Evolutionary conservation across 2,329 filamentous ascomycete species (phyloP), one percentile per base, ranked within the genome.

Genomic region (Keithomyces neogunnii): DNA sequence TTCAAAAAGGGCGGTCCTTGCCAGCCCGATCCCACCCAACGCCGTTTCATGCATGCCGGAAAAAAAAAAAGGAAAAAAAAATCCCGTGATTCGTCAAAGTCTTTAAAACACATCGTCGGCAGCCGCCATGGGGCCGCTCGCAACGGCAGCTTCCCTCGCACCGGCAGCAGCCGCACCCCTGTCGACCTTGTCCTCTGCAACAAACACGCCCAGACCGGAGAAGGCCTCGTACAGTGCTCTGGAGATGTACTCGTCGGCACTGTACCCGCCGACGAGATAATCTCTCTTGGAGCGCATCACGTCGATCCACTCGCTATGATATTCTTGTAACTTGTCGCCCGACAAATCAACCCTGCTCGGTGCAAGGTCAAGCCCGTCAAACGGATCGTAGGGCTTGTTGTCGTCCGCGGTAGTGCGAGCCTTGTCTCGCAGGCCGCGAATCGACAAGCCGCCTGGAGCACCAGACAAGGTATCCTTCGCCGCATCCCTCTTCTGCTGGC

Each of bases 211-310:
- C 54, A 99, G 68, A 0, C 95, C 93, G 0, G 88, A 83, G 69
- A 96, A 97, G 0, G 92, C 90, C 64, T 96, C 91, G 54, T 89
- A 87, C 64, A 99, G 72, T 29, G 88, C 85, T 29, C 91, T 77
- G 6, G 83, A 76, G 61, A 89, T 88, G 63, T 93, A 97, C 64
- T 96, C 90, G 35, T 80, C 74, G 43, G 92, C 73, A 60, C 85
- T 84, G 69, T 95, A 97, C 0, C 93, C 95, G 33, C 90, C 91
- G 13, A 88, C 88, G 48, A 79, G 72, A 62, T 86, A 82, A 44
- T 78, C 75, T 2, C 77, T 70, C 63, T 91, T 85, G 40, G 80
- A 79, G 51, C 84, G 80, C 33, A 84, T 78, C 29, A 74, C 73
- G 44, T 86, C 83, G 49, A 95, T 73, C 75, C 84, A 89, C 45